Base-by-base conservation (phyloP, 805 yeast genomes). In the Isabelozyma heimii region DNA sequence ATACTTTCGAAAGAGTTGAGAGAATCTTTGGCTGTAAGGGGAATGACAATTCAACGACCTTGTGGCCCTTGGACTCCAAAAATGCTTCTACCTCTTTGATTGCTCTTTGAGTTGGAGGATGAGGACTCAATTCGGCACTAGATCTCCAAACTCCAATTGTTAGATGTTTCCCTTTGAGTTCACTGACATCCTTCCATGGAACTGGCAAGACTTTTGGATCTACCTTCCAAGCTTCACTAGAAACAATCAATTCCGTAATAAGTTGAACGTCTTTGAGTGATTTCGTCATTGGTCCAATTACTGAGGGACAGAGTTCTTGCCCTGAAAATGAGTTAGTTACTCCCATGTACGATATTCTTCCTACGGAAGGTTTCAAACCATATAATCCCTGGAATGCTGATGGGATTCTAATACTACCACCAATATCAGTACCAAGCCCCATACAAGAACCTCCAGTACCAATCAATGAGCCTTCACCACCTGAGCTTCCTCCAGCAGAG, bases 351-450 rank as follows among this genome's bases (percentile, higher is more conserved):
- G 85, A 79, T 46, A 81, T 65, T 46, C 85, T 69, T 16, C 74
- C 75, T n/a, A 73, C 67, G 13, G 82, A 69, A 42, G 80, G 75
- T 52, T 78, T 72, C 43, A 81, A 59, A 26, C 81, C 72, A 65
- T 75, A 79, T 40, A 73, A 60, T n/a, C 84, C 84, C 42, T 72
- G 64, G 60, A 77, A 79, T 8, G 77, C 79, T 3, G 84, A 79
- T 2, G 85, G 85, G 26, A 69, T 62, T 28, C 85, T 71, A 40
- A 81, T 79, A 3, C 81, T 75, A 4, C 85, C 85, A 14, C 83
- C 84, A 42, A 79, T 79, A 47, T 79, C 84, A 46, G 77, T 62
- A 13, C 73, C 73, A 14, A 67, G 49, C 17, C 71, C 72, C 16
- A 53, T 8, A 3, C 42, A 66, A 13, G 78, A 66, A 13, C 81